Conservation (phyloP, 2,329 filamentous ascomycete species). For the Thielaviopsis populi region DNA sequence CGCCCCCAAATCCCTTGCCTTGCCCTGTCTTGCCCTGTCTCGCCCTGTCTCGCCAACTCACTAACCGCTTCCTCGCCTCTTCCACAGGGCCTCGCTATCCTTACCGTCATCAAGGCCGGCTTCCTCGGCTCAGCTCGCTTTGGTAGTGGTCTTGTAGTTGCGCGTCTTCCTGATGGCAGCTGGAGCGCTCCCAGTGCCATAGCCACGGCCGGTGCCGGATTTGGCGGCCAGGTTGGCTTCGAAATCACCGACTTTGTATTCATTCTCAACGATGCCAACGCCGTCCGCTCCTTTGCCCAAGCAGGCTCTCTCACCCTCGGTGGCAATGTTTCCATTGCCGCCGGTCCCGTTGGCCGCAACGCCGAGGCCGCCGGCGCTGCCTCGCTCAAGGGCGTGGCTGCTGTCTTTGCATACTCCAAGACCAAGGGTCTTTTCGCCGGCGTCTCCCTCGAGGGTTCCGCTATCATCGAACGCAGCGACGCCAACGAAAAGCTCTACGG, state of each 20-base stretch:
- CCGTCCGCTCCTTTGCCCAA: slow-evolving; percentile 89
- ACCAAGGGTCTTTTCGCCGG: slow-evolving; percentile 95
- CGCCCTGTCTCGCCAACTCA: not conserved
- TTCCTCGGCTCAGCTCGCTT: slow-evolving; percentile 73
- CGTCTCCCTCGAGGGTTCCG: slow-evolving; percentile 83
- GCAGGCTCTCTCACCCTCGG: slow-evolving; percentile 81
- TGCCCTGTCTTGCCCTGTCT: not conserved
- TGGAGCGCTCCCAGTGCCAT: slow-evolving; percentile 78
- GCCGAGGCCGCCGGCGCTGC: slow-evolving; percentile 92
- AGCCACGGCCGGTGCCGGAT: slow-evolving; percentile 63
- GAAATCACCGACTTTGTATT: slow-evolving; percentile 93
- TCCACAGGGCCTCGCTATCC: slow-evolving; percentile 57
- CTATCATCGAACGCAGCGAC: slow-evolving; percentile 85
- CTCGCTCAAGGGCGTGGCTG: slow-evolving; percentile 74
- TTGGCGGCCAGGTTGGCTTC: slow-evolving; percentile 76
- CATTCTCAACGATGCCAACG: slow-evolving; percentile 81
- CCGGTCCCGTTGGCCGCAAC: slow-evolving; percentile 84
- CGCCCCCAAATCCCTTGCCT: not conserved
- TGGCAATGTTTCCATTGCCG: slow-evolving; percentile 90
- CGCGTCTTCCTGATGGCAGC: slow-evolving; percentile 57
- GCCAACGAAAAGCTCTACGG: slow-evolving; percentile 96
- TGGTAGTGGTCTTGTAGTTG: slow-evolving; percentile 69
- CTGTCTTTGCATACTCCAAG: slow-evolving; percentile 93
- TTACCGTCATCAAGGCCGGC: slow-evolving; percentile 75
- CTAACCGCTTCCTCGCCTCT: not conserved